A percentile compares a stretch with the other conserved stretches of the same genome.
Conservation (phyloP, 2,329 filamentous ascomycete genomes). For the Pseudogymnoascus sp. region DNA sequence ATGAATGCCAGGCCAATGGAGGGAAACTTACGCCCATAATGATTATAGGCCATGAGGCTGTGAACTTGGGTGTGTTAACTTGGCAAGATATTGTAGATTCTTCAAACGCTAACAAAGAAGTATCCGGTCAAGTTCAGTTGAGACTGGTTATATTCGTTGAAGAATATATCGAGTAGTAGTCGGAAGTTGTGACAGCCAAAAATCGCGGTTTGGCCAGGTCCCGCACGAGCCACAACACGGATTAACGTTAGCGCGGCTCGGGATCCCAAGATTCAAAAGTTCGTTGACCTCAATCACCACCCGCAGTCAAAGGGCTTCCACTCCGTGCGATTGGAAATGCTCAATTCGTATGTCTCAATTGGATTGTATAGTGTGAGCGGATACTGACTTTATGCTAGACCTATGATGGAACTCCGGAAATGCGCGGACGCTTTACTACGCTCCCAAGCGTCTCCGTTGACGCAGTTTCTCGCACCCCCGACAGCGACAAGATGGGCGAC, state of each 20-base stretch:
- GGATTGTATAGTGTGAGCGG: neutral
- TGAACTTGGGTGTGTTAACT: neutral
- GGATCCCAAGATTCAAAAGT: slow-evolving; percentile 8
- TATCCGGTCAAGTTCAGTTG: neutral
- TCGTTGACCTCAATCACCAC: neutral
- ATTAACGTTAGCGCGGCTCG: neutral
- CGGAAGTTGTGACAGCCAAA: neutral
- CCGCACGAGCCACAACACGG: slow-evolving; percentile 6
- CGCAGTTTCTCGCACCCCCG: slow-evolving; percentile 22
- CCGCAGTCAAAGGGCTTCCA: slow-evolving; percentile 4
- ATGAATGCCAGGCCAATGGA: neutral
- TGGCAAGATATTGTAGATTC: neutral
- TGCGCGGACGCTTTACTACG: slow-evolving; percentile 25
- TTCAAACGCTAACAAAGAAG: neutral
- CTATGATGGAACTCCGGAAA: slow-evolving; percentile 28
- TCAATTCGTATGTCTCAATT: slow-evolving; percentile 8
- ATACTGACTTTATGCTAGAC: neutral
- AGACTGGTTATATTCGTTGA: neutral
- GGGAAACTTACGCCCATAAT: slow-evolving; percentile 26
- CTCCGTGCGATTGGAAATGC: slow-evolving; percentile 6
- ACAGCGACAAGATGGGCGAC: slow-evolving; percentile 16
- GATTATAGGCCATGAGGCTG: slow-evolving; percentile 27
- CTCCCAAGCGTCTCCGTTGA: slow-evolving; percentile 20
- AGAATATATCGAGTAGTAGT: neutral
- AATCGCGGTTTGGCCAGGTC: neutral